Percentiles rank a stretch among this genome's conserved stretches.
Evolutionary conservation across 1,139 yeast species (phyloP).

Genomic region (Yamadazyma epiphylla): DNA sequence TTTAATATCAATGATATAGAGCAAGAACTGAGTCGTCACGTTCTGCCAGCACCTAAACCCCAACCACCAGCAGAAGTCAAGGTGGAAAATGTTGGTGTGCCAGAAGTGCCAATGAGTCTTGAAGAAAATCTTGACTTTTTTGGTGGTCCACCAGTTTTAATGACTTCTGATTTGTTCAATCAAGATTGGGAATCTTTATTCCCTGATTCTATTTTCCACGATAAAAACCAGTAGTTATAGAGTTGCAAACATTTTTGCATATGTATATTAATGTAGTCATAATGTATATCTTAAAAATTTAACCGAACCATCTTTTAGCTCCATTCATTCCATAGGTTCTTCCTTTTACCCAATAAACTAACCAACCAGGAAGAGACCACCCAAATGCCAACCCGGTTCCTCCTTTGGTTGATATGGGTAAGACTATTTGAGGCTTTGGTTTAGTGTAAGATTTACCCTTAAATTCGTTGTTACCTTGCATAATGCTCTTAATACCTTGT

Average conservation of each 20-base stretch:
- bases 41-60: slow-evolving; percentile 1
- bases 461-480: not conserved
- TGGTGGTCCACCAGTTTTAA: slow-evolving; percentile 52
- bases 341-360: slow-evolving; percentile 17
- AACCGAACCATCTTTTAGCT: slow-evolving; percentile 2
- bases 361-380: slow-evolving; percentile 18
- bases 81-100: not conserved
- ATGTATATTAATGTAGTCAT: not conserved
- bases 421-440: slow-evolving; percentile 7
- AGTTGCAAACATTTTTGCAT: no score
- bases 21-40: no score
- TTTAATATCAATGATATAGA: slow-evolving; percentile 10
- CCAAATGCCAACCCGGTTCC: slow-evolving; percentile 24
- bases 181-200: slow-evolving; percentile 51
- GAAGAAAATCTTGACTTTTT: slow-evolving; percentile 36
- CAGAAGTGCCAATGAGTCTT: not conserved
- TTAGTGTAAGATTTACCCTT: not conserved
- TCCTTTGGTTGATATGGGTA: slow-evolving; percentile 26
- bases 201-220: slow-evolving; percentile 30
- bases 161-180: slow-evolving; percentile 49
- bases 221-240: slow-evolving; percentile 9
- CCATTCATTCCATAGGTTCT: slow-evolving; percentile 6
- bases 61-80: not conserved
- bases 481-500: slow-evolving; percentile 3
- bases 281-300: not conserved